Percentiles rank a stretch among this genome's conserved stretches.
Evolutionary conservation across 257 asterid genomes (phyloP).

Genomic region (Plantago major): DNA sequence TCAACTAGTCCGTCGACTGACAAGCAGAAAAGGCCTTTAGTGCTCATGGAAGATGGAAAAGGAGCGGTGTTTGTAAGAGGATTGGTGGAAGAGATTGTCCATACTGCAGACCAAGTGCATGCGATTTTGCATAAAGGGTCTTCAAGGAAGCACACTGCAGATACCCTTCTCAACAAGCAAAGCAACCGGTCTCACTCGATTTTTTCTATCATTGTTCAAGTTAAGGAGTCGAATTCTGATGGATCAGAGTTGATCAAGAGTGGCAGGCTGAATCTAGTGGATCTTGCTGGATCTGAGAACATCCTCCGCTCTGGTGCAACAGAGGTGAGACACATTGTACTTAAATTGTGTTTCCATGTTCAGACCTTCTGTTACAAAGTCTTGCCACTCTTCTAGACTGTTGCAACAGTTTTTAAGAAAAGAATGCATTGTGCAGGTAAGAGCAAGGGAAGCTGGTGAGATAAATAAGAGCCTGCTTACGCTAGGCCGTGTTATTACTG

Average conservation of each 20-base stretch:
- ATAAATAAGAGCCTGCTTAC: slow-evolving; percentile 64
- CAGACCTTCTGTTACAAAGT: neutral
- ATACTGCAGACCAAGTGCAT: slow-evolving; percentile 39
- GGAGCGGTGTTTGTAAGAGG: slow-evolving; percentile 53
- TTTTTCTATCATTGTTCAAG: slow-evolving; percentile 45
- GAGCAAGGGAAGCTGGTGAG: slow-evolving; percentile 74
- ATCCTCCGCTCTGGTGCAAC: slow-evolving; percentile 51
- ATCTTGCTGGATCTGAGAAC: slow-evolving; percentile 67
- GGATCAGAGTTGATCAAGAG: slow-evolving; percentile 49
- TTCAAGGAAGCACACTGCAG: slow-evolving; percentile 39
- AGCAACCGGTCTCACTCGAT: slow-evolving; percentile 62
- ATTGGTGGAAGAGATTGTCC: slow-evolving; percentile 46
- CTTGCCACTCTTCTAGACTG: neutral
- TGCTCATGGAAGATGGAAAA: slow-evolving; percentile 56
- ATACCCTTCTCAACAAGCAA: slow-evolving; percentile 48
- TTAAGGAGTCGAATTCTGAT: slow-evolving; percentile 33
- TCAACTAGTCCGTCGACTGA: slow-evolving; percentile 22
- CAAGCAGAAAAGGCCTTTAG: slow-evolving; percentile 32
- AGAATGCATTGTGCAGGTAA: slow-evolving; percentile 24
- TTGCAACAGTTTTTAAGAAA: neutral
- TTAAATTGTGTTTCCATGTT: neutral
- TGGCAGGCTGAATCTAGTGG: slow-evolving; percentile 58
- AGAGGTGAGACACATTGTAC: slow-evolving; percentile 26
- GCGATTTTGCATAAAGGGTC: slow-evolving; percentile 47
- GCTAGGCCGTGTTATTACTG: slow-evolving; percentile 53